Percentiles rank a stretch among this genome's conserved stretches.
phyloP scores from a whole-genome alignment of 2,329 filamentous ascomycete species.

The Phyllosticta ampelicida region DNA sequence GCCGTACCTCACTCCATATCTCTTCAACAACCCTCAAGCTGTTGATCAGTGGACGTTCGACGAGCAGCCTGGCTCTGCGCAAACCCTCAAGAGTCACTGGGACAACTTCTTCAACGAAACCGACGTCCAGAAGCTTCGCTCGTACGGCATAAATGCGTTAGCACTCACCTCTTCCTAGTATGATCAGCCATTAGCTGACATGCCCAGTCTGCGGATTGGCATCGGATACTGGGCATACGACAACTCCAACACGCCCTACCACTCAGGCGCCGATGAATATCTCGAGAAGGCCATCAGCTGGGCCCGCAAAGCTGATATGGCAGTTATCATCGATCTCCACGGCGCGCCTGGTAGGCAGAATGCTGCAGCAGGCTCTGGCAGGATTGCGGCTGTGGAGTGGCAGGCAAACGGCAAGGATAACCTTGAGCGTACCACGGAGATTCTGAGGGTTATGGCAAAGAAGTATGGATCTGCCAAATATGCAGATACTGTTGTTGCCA shows the following conservation, averaged over 20 bases:
- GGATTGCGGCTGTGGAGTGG: conserved; percentile 17
- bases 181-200: background rate
- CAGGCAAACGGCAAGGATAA: conserved; percentile 28
- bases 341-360: conserved; percentile 45
- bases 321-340: conserved; percentile 43
- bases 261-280: conserved; percentile 36
- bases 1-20: conserved; percentile 25
- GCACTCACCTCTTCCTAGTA: background rate
- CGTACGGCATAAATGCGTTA: conserved; percentile 25
- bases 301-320: conserved; percentile 34
- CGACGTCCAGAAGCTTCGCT: conserved; percentile 32
- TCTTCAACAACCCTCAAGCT: conserved; percentile 25
- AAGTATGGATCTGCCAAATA: conserved; percentile 30
- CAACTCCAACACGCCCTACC: conserved; percentile 34
- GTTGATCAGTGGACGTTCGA: conserved; percentile 32
- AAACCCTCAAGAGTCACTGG: conserved; percentile 27
- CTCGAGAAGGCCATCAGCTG: conserved; percentile 39
- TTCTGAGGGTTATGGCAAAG: conserved; percentile 28
- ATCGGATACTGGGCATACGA: conserved; percentile 44
- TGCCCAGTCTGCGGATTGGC: conserved; percentile 35
- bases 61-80: conserved; percentile 18
- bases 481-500: conserved; percentile 32
- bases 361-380: conserved; percentile 33
- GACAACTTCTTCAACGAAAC: conserved; percentile 28
- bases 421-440: conserved; percentile 24